Conservation (phyloP, 176 grass and related monocot genomes). For the Triticum turgidum region DNA sequence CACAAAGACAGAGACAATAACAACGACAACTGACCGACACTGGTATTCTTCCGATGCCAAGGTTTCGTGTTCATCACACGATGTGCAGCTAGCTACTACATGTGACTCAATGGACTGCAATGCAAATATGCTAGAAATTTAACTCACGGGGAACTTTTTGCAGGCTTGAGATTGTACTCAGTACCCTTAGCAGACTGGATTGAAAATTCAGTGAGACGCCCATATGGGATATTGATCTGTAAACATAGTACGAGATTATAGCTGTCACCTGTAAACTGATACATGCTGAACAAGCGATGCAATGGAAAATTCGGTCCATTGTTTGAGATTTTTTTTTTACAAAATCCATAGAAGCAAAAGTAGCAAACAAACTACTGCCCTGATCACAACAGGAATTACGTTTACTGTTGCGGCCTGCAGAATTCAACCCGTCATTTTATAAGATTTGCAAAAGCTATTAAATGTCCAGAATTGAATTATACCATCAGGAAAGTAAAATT, state of each 20-base stretch:
- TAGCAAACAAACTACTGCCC: background rate
- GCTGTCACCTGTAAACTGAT: background rate
- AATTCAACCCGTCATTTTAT: background rate
- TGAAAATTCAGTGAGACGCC: conserved; percentile 55
- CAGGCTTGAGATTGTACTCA: conserved; percentile 65
- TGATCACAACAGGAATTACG: background rate
- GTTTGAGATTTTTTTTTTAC: background rate
- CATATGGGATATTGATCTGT: conserved; percentile 75
- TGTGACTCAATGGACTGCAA: background rate
- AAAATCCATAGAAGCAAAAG: background rate
- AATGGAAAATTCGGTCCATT: background rate
- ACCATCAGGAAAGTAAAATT: background rate
- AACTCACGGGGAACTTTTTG: conserved; percentile 63
- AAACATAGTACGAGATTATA: conserved; percentile 24
- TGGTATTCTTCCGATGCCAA: background rate
- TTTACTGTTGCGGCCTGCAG: background rate
- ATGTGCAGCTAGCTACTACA: background rate
- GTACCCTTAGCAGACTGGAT: conserved; percentile 55
- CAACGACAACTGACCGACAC: background rate
- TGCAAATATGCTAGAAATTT: background rate
- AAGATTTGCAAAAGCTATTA: conserved; percentile 6
- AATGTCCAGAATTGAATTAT: conserved; percentile 1
- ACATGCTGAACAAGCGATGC: background rate
- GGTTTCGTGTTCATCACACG: background rate
- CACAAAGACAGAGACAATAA: background rate